Evolutionary conservation across 116 monocot species (phyloP).

Genomic region (Cymodocea nodosa): DNA sequence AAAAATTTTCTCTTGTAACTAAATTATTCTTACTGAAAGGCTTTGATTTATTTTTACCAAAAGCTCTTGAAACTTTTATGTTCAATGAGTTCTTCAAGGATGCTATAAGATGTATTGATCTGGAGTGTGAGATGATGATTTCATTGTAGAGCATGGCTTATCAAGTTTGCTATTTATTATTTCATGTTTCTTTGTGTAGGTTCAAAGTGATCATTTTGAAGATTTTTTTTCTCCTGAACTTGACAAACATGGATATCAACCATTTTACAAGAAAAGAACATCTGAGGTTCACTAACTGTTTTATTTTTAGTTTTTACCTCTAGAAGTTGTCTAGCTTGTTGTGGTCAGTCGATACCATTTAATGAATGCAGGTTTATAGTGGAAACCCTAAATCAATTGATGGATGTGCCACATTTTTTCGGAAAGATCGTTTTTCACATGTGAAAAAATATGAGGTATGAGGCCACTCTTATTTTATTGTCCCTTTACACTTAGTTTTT

Average conservation of each 20-base stretch:
- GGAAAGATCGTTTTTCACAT: conserved; percentile 66
- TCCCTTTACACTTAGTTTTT: not conserved
- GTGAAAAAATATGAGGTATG: conserved; percentile 96
- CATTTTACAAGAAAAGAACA: conserved; percentile 82
- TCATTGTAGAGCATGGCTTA: no score
- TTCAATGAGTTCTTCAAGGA: no score
- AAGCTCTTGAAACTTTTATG: no score
- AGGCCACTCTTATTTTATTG: not conserved
- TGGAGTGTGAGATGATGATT: no score
- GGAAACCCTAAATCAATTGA: conserved; percentile 45
- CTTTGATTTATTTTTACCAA: no score
- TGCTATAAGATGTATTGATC: no score
- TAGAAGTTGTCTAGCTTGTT: not conserved
- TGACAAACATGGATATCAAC: conserved; percentile 95
- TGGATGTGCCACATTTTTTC: conserved; percentile 93
- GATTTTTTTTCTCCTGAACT: conserved; percentile 96
- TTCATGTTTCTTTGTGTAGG: conserved; percentile 23
- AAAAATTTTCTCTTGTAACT: no score
- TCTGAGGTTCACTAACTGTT: conserved; percentile 37
- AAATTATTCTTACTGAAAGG: no score
- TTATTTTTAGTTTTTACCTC: conserved; percentile 2
- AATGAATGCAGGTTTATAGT: conserved; percentile 36
- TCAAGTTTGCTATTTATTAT: no score
- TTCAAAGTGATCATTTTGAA: conserved; percentile 88
- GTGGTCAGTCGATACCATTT: not conserved